Evolutionary conservation across 176 grass and related monocot genomes (phyloP).

Genomic region (bread wheat (Triticum aestivum)): DNA sequence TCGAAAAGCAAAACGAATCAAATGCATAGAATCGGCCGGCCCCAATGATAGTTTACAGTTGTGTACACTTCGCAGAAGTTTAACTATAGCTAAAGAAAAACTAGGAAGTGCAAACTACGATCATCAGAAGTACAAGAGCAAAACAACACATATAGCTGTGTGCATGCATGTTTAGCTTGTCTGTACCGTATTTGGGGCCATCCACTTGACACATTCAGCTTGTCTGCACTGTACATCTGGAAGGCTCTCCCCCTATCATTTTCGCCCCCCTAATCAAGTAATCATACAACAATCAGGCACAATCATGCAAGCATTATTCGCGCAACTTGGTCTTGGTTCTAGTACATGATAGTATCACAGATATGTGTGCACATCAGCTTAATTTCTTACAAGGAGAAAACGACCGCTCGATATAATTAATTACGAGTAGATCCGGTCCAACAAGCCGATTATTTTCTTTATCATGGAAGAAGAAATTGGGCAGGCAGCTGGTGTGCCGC

Average conservation of each 20-base stretch:
- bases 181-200: background rate
- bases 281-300: conserved; percentile 14
- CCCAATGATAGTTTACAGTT: background rate
- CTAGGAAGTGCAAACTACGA: background rate
- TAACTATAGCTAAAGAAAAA: background rate
- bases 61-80: background rate
- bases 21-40: background rate
- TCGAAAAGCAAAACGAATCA: background rate
- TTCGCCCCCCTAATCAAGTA: background rate
- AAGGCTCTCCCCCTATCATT: background rate
- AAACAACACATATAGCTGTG: background rate
- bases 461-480: background rate
- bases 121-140: background rate
- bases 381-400: background rate
- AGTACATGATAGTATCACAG: background rate
- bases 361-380: background rate
- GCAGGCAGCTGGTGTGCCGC: background rate
- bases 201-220: background rate
- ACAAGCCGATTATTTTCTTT: background rate
- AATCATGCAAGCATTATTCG: background rate
- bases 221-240: background rate
- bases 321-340: background rate
- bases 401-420: background rate
- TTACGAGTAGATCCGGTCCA: background rate
- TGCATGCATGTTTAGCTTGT: background rate